Conservation (phyloP, 176 grass and related monocot genomes). For the Raddia guianensis region DNA sequence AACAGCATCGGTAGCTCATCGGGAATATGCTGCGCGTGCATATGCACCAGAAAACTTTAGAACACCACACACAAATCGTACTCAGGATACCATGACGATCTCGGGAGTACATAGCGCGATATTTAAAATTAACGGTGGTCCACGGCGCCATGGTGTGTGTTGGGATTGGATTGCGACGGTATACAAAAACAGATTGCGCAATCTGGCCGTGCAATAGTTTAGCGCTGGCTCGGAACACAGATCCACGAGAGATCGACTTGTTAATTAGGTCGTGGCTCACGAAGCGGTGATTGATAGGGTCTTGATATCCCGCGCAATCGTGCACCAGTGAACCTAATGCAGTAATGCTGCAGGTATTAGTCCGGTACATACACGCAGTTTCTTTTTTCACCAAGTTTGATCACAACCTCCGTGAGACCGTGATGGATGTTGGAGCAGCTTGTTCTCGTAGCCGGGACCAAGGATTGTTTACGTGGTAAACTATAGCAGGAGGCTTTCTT, state of each 20-base stretch:
- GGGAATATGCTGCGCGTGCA: too few relatives aligned
- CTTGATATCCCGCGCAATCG: not conserved
- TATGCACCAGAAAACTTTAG: too few relatives aligned
- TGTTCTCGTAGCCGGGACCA: not conserved
- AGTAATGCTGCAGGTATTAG: not conserved
- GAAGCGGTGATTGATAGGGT: not conserved
- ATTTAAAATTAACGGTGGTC: too few relatives aligned
- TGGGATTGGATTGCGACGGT: constrained; percentile 2
- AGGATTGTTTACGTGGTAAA: not conserved
- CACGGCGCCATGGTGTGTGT: not conserved
- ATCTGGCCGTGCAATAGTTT: not conserved
- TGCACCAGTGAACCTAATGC: not conserved
- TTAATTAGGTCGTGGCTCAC: constrained; percentile 20
- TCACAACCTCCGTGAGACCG: too few relatives aligned
- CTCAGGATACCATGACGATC: too few relatives aligned
- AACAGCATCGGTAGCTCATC: too few relatives aligned
- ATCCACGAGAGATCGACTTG: constrained; percentile 23
- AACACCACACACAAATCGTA: too few relatives aligned
- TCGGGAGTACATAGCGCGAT: too few relatives aligned
- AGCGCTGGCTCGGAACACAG: not conserved
- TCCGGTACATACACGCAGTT: not conserved
- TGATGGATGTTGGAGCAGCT: not conserved
- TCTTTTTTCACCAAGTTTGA: not conserved
- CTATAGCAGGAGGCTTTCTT: not conserved
- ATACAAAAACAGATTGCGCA: not conserved